Evolutionary conservation across 768 basidiomycete species (phyloP).

Genomic region (Butyriboletus loyo): DNA sequence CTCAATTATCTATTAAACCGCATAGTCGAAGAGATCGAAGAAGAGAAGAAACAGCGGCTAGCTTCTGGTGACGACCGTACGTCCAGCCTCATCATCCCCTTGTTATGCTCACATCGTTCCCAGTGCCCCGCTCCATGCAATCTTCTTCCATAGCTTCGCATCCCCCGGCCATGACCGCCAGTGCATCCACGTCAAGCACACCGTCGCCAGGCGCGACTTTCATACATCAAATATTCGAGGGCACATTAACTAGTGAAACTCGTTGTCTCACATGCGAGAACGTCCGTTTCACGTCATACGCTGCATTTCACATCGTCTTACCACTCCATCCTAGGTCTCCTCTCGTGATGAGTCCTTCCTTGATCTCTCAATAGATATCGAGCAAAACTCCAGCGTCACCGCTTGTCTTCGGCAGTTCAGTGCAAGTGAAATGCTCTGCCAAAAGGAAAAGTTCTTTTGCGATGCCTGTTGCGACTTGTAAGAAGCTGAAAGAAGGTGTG

Average conservation of each 20-base stretch:
- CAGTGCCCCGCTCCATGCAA: conserved; percentile 60
- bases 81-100: conserved; percentile 29
- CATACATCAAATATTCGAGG: conserved; percentile 92
- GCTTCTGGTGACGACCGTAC: conserved; percentile 62
- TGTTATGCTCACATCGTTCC: conserved; percentile 3
- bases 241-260: conserved; percentile 93
- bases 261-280: conserved; percentile 98
- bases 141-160: conserved; percentile 50
- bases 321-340: conserved; percentile 54
- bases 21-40: conserved; percentile 90
- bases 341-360: conserved; percentile 95
- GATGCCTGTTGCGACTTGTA: conserved; percentile 95
- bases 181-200: conserved; percentile 46
- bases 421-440: conserved; percentile 97
- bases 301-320: conserved; percentile 12
- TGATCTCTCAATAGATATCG: conserved; percentile 98
- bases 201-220: conserved; percentile 62
- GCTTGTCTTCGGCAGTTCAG: conserved; percentile 96
- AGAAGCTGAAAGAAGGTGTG: conserved; percentile 91
- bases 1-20: conserved; percentile 90
- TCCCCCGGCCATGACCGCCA: conserved; percentile 38
- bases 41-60: conserved; percentile 50
- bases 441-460: conserved; percentile 98
- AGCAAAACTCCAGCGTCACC: conserved; percentile 95
- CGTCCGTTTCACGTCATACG: conserved; percentile 43